Conservation (phyloP, 164 flowering plant species). For the Malania oleifera region DNA sequence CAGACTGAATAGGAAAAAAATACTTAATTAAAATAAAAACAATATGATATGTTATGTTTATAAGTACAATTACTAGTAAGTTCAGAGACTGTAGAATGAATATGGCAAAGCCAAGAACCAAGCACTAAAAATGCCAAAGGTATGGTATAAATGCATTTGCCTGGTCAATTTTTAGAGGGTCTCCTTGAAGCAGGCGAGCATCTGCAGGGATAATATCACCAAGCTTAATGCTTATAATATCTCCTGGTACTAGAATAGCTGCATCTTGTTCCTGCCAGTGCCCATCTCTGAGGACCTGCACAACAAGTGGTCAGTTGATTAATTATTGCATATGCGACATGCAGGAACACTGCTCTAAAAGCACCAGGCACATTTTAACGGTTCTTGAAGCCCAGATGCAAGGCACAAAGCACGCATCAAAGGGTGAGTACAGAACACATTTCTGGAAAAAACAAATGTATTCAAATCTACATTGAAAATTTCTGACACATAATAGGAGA, state of each 20-base stretch:
- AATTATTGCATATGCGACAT: background rate
- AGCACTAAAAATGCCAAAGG: background rate
- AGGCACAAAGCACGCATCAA: no score
- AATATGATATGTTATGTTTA: background rate
- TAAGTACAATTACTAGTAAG: background rate
- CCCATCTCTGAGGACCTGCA: conserved; percentile 77
- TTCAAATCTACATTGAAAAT: no score
- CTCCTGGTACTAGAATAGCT: conserved; percentile 76
- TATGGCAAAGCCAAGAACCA: background rate
- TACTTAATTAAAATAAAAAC: background rate
- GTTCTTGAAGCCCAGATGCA: no score
- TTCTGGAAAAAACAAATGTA: no score
- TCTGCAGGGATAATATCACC: conserved; percentile 90
- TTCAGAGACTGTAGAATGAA: conserved; percentile 3
- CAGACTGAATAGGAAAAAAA: conserved; percentile 50
- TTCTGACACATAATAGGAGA: no score
- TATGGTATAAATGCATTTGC: conserved; percentile 23
- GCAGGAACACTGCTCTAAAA: background rate
- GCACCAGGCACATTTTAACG: no score
- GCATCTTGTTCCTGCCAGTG: conserved; percentile 86
- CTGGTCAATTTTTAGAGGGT: conserved; percentile 76
- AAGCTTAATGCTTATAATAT: conserved; percentile 77
- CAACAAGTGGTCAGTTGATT: background rate
- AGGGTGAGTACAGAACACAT: no score
- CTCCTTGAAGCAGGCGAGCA: conserved; percentile 86